Evolutionary conservation across 345 rosid species (phyloP).

Genomic region (Iberis pinnata): DNA sequence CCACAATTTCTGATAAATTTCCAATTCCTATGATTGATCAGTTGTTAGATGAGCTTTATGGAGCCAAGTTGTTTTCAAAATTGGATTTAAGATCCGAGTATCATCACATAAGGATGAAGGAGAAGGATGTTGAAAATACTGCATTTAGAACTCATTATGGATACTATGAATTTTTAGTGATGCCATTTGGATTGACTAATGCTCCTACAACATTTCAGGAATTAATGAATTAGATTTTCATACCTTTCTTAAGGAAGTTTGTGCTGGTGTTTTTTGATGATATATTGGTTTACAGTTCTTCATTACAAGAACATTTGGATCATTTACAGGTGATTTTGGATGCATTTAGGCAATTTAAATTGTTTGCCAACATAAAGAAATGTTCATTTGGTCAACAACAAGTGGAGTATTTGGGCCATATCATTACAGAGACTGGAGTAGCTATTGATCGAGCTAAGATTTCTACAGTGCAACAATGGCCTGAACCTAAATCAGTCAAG

Average conservation of each 20-base stretch:
- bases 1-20: background rate
- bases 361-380: background rate
- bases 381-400: background rate
- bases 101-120: background rate
- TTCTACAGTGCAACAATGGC: no score
- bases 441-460: no score
- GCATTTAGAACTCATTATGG: background rate
- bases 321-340: background rate
- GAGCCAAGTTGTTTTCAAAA: background rate
- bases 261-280: background rate
- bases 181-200: background rate
- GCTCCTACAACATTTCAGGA: background rate
- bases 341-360: background rate
- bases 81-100: background rate
- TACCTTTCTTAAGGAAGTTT: background rate
- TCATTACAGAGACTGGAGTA: no score
- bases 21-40: background rate
- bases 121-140: background rate
- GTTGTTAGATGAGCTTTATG: background rate
- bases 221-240: background rate
- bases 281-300: background rate
- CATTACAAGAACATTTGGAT: background rate
- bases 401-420: background rate
- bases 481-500: no score
- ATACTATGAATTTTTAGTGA: background rate